A percentile compares a stretch with the other conserved stretches of the same genome.
Evolutionary conservation across 306 rosid species (phyloP).

Genomic region (Neltuma alba): DNA sequence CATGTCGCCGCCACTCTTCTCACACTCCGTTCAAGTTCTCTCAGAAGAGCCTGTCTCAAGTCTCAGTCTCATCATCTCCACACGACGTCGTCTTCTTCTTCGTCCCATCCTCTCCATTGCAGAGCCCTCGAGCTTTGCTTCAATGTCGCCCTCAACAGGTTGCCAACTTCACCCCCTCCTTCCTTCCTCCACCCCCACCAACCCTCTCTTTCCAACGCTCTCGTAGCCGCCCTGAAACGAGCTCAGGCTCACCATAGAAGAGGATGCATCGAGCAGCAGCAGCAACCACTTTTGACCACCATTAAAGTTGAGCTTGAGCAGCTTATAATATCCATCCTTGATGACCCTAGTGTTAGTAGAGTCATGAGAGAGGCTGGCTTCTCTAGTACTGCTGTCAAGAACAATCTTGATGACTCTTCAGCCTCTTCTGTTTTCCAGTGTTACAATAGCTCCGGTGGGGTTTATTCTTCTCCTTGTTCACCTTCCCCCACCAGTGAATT

Average conservation of each 20-base stretch:
- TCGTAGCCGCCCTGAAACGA: constrained; percentile 88
- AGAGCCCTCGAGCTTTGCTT: constrained; percentile 98
- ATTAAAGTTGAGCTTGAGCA: constrained; percentile 83
- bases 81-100: neutral
- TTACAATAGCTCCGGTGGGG: constrained; percentile 62
- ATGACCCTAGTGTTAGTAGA: constrained; percentile 94
- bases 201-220: constrained; percentile 93
- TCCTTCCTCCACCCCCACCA: constrained; percentile 63
- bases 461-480: constrained; percentile 83
- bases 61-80: constrained; percentile 39
- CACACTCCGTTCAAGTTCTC: constrained; percentile 1
- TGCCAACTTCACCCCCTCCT: constrained; percentile 71
- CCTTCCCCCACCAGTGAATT: constrained; percentile 57
- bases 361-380: constrained; percentile 99
- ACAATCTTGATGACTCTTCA: constrained; percentile 65
- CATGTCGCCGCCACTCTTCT: constrained; percentile 22
- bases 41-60: constrained; percentile 9
- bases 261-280: constrained; percentile 91
- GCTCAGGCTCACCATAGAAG: constrained; percentile 98
- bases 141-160: constrained; percentile 94
- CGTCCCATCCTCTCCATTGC: constrained; percentile 63
- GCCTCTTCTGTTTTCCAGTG: constrained; percentile 59
- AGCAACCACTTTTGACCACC: constrained; percentile 70
- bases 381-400: constrained; percentile 78
- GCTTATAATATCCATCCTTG: constrained; percentile 85